Evolutionary conservation across 305 asterid genomes (phyloP).

Genomic region (Fraxinus floribunda): DNA sequence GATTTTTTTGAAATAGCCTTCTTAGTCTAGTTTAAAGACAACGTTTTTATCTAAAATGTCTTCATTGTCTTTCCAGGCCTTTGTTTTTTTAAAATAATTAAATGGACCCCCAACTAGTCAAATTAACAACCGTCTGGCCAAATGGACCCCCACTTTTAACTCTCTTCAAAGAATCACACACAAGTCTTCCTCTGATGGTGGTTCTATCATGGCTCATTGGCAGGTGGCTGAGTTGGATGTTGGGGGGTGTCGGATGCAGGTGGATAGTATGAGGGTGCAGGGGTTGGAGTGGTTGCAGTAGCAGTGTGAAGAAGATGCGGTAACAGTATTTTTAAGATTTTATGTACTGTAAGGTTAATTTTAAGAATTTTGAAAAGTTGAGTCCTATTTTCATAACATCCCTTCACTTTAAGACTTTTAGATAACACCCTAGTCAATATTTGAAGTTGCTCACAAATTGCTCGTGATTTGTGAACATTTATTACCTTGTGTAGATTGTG

Average conservation of each 20-base stretch:
- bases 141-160: background rate
- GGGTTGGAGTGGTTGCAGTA: background rate
- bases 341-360: background rate
- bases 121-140: background rate
- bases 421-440: background rate
- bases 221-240: background rate
- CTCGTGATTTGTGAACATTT: background rate
- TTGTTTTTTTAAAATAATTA: background rate
- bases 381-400: background rate
- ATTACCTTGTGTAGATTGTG: background rate
- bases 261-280: background rate
- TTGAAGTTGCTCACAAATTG: background rate
- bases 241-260: background rate
- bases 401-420: background rate
- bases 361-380: background rate
- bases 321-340: background rate
- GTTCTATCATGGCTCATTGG: background rate
- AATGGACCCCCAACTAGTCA: background rate
- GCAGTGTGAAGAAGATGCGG: background rate
- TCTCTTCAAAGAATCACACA: background rate
- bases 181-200: background rate
- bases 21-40: background rate
- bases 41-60: background rate
- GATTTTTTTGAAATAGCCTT: background rate
- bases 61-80: background rate